Evolutionary conservation across 208 protist species (phyloP), one percentile per base, ranked within the genome.

Genomic region (Trypanosomatidae sp.): DNA sequence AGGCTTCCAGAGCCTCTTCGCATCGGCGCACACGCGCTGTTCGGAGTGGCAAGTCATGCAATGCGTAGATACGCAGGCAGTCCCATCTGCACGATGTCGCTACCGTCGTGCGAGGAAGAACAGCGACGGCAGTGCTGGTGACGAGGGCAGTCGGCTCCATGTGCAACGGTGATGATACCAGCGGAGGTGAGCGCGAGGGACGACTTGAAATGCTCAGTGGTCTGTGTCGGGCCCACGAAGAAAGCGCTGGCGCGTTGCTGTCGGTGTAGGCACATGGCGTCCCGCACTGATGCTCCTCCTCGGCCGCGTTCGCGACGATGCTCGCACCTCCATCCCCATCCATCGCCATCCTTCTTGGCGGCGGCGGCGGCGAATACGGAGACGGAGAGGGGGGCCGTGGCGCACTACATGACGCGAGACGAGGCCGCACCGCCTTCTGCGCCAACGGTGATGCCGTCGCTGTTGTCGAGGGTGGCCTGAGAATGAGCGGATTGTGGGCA

Each of bases 41-140:
- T n/a, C 81, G 74, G 28, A 67, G 52, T 1, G 84, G 84, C 36
- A 86, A 30, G 50, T 89, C 81, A 53, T 86, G 81, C 28, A 89
- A 55, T 10, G 82, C 76, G 66, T 89, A 89, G 3, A 86, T 39
- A 8, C 55, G 67, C 71, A 76, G 1, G 2, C 49, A 25, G 15
- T 50, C 43, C 22, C 1, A 41, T 56, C 30, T 22, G 28, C 49
- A 53, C 25, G 25, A 8, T 39, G n/a, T 41, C 25, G 25, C 28
- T 33, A 22, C 41, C 22, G n/a, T 41, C 28, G 64, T 5, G 1
- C 39, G 39, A 13, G 60, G 39, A 30, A 17, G 7, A 46, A 12
- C 13, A 36, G 33, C 17, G 19, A 8, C 33, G 19, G 62, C 41
- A 7, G 62, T 17, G 44, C 12, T 1, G 25, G n/a, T 10, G 64